Evolutionary conservation across 768 basidiomycete species (phyloP), one percentile per base, ranked within the genome.

Genomic region (Rickenella mellea): DNA sequence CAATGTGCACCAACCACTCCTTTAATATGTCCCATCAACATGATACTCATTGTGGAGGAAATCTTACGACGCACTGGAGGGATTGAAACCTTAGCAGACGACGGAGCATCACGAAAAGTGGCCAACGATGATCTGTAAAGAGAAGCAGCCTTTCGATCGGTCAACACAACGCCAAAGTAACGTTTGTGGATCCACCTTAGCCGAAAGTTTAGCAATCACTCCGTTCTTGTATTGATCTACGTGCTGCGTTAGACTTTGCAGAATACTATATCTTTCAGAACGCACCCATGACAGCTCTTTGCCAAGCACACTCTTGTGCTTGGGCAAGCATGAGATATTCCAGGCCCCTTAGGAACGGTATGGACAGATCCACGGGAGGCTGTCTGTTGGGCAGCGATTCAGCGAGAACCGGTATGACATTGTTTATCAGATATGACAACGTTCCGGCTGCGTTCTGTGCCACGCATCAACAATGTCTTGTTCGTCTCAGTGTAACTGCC

Each of bases 241-340:
- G 36, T 6, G 27, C 15, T 15, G 26, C 40, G 26, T 41, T 9
- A 30, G 38, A 14, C 19, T 2, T 25, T 14, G 9, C 10, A 24
- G 3, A 7, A 15, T 4, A 17, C 8, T 10, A 19, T 9, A 21
- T 24, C 25, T 15, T 21, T 11, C 33, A 31, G 8, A 2, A 51
- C 56, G 51, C 51, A 89, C 91, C 86, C 45, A 87, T 62, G 55
- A 83, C 81, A 12, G 92, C 92, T 50, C 83, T 75, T 56, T 94
- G 92, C 93, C 93, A 98, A 30, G 80, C 89, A 55, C 89, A 94
- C 63, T 99, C 96, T 51, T 98, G 94, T 1, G 92, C 93, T 60
- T 97, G 90, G 1, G 91, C 91, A 4, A 93, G 71, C 77, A 90
- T 83, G 42, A 97, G 71, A 48, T 62, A 74, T 54, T 87, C 78